Evolutionary conservation across 2,329 filamentous ascomycete species (phyloP), one percentile per base, ranked within the genome.

Genomic region (Neoarthrinium moseri): DNA sequence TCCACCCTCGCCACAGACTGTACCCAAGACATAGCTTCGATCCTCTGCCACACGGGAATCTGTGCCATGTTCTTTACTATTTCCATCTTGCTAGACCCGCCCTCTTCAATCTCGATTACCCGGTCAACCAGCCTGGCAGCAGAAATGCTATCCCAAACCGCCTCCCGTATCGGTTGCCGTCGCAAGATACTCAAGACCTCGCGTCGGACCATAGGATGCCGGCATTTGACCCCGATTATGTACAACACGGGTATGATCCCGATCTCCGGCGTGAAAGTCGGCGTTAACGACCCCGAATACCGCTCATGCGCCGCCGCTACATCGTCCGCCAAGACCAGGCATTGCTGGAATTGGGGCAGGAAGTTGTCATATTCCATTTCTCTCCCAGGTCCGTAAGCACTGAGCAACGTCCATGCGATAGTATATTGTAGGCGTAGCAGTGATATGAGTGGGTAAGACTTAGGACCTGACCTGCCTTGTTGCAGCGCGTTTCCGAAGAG

Each of bases 71-170:
- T 51, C 39, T 40, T 51, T 51, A 17, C 37, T 30, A 39, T 49
- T 40, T 10, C 43, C n/a, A 30, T 40, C 29, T 43, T 45, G 23
- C 39, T 47, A 48, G 12, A n/a, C 37, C 18, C 51, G 29, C 50
- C 48, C 54, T 67, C 64, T 54, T 68, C 64, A 53, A 69, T 61
- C 44, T 64, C 60, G 6, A 66, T 62, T n/a, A 66, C 50, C 32
- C 61, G 51, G 53, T 65, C 62, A 23, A 67, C 43, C 5, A 65
- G 50, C 41, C 43, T 56, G 12, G 61, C 60, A 33, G 61, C 45
- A 44, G 35, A 51, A 22, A 56, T 48, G 39, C 63, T 68, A 53
- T 66, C 59, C 64, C 64, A 68, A 49, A 58, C 54, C 7, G 58
- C 64, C 48, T 68, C 65, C 42, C 55, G 57, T 33, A 63, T 51